A percentile compares a stretch with the other conserved stretches of the same genome.
Evolutionary conservation across 2,329 filamentous ascomycete genomes (phyloP).

Genomic region (Epichloe hybrida): DNA sequence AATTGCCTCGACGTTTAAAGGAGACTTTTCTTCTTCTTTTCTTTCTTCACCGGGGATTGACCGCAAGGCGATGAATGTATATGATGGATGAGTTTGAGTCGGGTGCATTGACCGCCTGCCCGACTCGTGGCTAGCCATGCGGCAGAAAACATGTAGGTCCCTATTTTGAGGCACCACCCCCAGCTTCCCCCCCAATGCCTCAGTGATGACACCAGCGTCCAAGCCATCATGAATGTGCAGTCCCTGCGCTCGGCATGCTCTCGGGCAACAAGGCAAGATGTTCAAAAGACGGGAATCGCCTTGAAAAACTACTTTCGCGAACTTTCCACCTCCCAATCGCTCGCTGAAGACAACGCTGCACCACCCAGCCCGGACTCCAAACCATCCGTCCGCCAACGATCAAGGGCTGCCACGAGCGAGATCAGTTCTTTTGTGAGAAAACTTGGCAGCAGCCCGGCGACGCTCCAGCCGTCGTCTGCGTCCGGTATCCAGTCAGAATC

Average conservation of each 20-base stretch:
- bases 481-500: not conserved
- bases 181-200: not conserved
- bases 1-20: not conserved
- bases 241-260: slow-evolving; percentile 24
- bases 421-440: slow-evolving; percentile 19
- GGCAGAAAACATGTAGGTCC: slow-evolving; percentile 1
- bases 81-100: too few relatives aligned
- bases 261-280: slow-evolving; percentile 20
- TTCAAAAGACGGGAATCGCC: slow-evolving; percentile 17
- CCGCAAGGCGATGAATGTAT: not conserved
- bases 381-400: slow-evolving; percentile 15
- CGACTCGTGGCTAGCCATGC: not conserved
- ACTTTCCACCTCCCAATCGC: slow-evolving; percentile 25
- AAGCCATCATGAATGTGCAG: slow-evolving; percentile 23
- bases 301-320: slow-evolving; percentile 15
- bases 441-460: slow-evolving; percentile 5
- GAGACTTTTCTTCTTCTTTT: not conserved
- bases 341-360: slow-evolving; percentile 15
- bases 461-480: slow-evolving; percentile 1
- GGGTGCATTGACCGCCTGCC: not conserved
- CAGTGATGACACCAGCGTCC: not conserved
- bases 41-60: not conserved
- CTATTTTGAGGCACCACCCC: not conserved
- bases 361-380: slow-evolving; percentile 9
- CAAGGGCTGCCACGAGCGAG: slow-evolving; percentile 20